Conservation (phyloP, 2,329 filamentous ascomycete genomes). For the Dactylellina leptospora region DNA sequence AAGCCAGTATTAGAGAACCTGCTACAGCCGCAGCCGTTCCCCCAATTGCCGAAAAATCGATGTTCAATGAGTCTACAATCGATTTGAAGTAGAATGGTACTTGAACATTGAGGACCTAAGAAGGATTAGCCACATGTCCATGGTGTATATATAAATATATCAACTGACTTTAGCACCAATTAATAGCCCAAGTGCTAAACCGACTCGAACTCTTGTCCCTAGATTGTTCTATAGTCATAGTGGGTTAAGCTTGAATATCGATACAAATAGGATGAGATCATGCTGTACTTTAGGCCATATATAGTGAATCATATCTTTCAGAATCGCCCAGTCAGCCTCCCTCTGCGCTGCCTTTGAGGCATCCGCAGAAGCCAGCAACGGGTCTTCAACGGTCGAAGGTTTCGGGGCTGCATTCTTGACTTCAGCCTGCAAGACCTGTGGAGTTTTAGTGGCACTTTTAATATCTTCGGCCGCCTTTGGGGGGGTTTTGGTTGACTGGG, state of each 20-base stretch:
- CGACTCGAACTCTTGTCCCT: constrained; percentile 83
- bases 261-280: neutral
- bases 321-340: constrained; percentile 97
- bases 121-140: constrained; percentile 50
- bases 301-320: constrained; percentile 96
- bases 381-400: constrained; percentile 25
- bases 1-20: constrained; percentile 90
- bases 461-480: constrained; percentile 2
- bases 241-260: constrained; percentile 46
- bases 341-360: constrained; percentile 68
- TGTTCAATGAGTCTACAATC: constrained; percentile 97
- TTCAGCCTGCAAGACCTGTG: constrained; percentile 30
- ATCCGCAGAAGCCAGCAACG: constrained; percentile 20
- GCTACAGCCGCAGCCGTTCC: constrained; percentile 89
- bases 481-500: constrained; percentile 17
- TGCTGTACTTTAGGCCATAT: constrained; percentile 80
- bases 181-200: constrained; percentile 81
- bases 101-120: constrained; percentile 84
- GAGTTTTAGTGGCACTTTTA: constrained; percentile 31
- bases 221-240: constrained; percentile 69
- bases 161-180: constrained; percentile 77
- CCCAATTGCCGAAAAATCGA: constrained; percentile 86
- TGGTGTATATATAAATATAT: neutral
- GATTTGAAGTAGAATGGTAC: constrained; percentile 99
- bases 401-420: constrained; percentile 25